Evolutionary conservation across 2,329 filamentous ascomycete species (phyloP).

Genomic region (Diplodia scrobiculata): DNA sequence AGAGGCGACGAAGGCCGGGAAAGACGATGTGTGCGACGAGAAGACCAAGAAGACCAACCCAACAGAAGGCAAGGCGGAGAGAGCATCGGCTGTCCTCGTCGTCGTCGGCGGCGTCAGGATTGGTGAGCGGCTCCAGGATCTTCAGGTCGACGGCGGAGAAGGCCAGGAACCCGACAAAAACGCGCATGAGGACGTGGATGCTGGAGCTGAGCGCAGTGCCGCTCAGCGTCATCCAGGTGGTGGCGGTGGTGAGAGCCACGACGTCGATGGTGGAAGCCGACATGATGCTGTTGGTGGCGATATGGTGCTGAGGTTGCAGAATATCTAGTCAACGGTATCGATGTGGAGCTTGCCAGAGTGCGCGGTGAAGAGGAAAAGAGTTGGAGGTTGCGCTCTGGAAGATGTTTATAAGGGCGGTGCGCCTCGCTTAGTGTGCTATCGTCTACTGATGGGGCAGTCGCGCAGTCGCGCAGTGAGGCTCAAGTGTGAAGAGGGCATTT

Average conservation of each 20-base stretch:
- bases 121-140: background rate
- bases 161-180: background rate
- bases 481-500: background rate
- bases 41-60: background rate
- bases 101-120: background rate
- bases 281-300: background rate
- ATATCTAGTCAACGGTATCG: conserved; percentile 1
- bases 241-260: background rate
- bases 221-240: conserved; percentile 10
- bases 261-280: background rate
- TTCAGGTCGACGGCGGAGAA: background rate
- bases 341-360: background rate
- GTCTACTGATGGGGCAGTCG: background rate
- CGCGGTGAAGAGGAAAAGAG: conserved; percentile 11
- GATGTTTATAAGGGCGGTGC: background rate
- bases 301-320: conserved; percentile 4
- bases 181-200: background rate
- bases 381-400: background rate
- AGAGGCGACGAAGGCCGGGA: background rate
- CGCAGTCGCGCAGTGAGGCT: background rate
- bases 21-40: background rate
- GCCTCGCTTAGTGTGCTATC: background rate
- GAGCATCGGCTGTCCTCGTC: background rate
- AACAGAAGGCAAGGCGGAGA: background rate
- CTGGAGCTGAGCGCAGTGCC: conserved; percentile 14